phyloP scores from a whole-genome alignment of 768 basidiomycete genomes.

The Termitomyces titanicus region DNA sequence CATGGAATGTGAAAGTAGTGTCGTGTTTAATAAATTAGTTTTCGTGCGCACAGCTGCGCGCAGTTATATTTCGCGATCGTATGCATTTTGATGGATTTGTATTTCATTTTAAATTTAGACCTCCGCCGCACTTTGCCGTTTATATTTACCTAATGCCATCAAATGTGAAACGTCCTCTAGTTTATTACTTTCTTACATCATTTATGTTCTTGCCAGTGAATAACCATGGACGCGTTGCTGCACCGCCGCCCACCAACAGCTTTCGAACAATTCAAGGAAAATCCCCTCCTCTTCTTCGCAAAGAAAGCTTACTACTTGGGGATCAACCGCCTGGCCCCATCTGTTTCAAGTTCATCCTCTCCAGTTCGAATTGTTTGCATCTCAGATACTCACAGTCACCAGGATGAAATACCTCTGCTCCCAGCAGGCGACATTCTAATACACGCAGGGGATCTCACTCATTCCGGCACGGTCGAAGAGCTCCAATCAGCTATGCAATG shows the following conservation, averaged over 20 bases:
- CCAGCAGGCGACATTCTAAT: conserved; percentile 38
- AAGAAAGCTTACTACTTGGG: background rate
- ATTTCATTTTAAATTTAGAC: too few species aligned
- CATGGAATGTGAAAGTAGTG: too few species aligned
- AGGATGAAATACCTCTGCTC: conserved; percentile 20
- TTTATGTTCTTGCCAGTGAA: too few species aligned
- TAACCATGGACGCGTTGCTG: background rate
- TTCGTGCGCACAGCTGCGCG: too few species aligned
- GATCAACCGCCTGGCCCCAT: background rate
- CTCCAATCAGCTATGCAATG: conserved; percentile 25
- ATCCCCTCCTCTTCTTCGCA: background rate
- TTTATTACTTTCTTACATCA: too few species aligned
- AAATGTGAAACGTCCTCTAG: too few species aligned
- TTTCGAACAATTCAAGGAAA: background rate
- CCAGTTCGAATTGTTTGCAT: conserved; percentile 31
- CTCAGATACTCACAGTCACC: conserved; percentile 36
- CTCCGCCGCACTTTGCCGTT: too few species aligned
- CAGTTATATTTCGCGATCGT: too few species aligned
- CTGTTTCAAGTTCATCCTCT: too few species aligned
- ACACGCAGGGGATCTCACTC: conserved; percentile 37
- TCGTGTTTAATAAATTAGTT: too few species aligned
- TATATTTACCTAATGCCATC: too few species aligned
- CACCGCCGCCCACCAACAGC: background rate
- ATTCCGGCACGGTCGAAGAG: conserved; percentile 30
- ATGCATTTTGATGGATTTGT: too few species aligned